phyloP scores from a whole-genome alignment of 371 early-diverging fungal genomes.

The Rhizopus delemar region DNA sequence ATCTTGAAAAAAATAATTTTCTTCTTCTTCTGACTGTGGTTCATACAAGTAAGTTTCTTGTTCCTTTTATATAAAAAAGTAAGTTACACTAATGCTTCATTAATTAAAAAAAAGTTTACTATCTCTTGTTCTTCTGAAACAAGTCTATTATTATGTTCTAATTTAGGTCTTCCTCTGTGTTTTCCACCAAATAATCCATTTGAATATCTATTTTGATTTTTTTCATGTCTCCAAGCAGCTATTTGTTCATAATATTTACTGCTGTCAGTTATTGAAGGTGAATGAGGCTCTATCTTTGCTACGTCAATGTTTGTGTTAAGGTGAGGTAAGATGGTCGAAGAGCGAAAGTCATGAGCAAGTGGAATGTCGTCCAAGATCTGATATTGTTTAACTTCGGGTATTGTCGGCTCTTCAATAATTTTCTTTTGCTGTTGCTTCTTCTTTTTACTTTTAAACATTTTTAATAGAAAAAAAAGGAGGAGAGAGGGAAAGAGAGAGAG shows the following conservation, averaged over 20 bases:
- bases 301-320: slow-evolving; percentile 25
- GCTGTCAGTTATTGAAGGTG: slow-evolving; percentile 5
- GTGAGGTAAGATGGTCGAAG: slow-evolving; percentile 47
- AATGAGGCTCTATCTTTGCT: neutral
- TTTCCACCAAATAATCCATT: slow-evolving; percentile 40
- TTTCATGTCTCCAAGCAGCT: slow-evolving; percentile 33
- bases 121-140: neutral
- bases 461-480: slow-evolving; percentile 8
- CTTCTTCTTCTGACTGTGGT: slow-evolving; percentile 31
- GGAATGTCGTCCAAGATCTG: slow-evolving; percentile 40
- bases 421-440: slow-evolving; percentile 14
- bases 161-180: slow-evolving; percentile 30
- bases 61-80: neutral
- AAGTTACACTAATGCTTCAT: no score
- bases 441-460: slow-evolving; percentile 28
- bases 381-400: slow-evolving; percentile 9
- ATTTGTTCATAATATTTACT: slow-evolving; percentile 31
- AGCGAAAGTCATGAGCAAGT: slow-evolving; percentile 42
- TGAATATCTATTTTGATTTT: slow-evolving; percentile 33
- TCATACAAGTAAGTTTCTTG: slow-evolving; percentile 19
- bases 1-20: slow-evolving; percentile 44
- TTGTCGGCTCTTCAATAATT: neutral
- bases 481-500: neutral
- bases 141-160: neutral
- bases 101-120: neutral